A percentile compares a stretch with the other conserved stretches of the same genome.
Evolutionary conservation across 2,329 filamentous ascomycete genomes (phyloP).

Genomic region (Fusarium sulawesiense): DNA sequence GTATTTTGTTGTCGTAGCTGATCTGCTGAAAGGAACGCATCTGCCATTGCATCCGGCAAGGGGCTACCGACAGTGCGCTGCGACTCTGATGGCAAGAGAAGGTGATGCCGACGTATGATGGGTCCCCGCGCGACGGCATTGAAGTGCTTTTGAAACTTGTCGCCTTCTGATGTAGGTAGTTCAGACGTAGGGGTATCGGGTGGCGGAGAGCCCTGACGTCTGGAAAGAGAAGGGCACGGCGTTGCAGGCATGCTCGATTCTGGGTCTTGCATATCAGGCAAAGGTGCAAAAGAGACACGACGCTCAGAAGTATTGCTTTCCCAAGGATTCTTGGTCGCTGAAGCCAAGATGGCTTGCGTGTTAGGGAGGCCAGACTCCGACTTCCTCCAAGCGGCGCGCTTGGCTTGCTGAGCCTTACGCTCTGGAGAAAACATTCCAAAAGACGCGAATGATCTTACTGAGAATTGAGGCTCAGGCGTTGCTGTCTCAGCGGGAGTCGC

Average conservation of each 20-base stretch:
- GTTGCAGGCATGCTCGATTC: constrained; percentile 13
- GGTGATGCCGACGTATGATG: constrained; percentile 41
- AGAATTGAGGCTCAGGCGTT: constrained; percentile 61
- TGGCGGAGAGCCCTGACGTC: constrained; percentile 57
- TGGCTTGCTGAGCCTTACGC: constrained; percentile 37
- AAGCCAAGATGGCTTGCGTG: constrained; percentile 52
- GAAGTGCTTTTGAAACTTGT: constrained; percentile 62
- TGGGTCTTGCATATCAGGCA: constrained; percentile 45
- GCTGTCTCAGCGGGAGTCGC: constrained; percentile 37
- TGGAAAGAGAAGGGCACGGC: constrained; percentile 18
- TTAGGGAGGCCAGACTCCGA: constrained; percentile 45
- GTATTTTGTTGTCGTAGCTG: constrained; percentile 19
- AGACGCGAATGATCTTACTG: constrained; percentile 63
- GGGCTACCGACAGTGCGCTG: constrained; percentile 49
- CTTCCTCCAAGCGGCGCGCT: constrained; percentile 34
- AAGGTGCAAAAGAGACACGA: constrained; percentile 54
- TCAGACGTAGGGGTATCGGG: constrained; percentile 52
- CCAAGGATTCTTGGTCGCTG: constrained; percentile 53
- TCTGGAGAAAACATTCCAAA: constrained; percentile 64
- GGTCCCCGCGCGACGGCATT: constrained; percentile 55
- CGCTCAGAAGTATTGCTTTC: constrained; percentile 40
- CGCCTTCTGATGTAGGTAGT: constrained; percentile 50
- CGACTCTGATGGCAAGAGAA: constrained; percentile 56
- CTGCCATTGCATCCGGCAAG: constrained; percentile 43
- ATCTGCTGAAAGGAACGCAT: constrained; percentile 43